These are phyloP conservation scores for peach (Prunus persica) DNA, from an alignment of 306 rosid species.

Conservation along the genomic window DNA sequence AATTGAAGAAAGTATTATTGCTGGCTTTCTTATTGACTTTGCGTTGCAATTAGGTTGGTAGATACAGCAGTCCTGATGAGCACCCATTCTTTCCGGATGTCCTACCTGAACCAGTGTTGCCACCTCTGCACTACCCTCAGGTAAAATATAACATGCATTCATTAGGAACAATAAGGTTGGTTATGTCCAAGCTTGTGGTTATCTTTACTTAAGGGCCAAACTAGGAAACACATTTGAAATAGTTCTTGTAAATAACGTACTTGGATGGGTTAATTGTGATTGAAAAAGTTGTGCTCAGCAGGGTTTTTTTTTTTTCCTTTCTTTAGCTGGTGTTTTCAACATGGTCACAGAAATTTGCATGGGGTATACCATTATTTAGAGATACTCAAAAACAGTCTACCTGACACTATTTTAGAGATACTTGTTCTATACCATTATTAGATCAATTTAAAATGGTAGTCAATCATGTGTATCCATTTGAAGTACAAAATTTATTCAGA, in stretches of 20 bases:
- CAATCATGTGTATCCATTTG: background rate
- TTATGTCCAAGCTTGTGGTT: background rate
- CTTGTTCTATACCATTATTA: background rate
- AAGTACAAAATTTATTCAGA: background rate
- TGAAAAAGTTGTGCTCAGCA: background rate
- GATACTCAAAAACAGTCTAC: background rate
- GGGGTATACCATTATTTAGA: constrained; percentile 12
- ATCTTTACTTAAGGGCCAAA: background rate
- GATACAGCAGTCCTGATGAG: constrained; percentile 94
- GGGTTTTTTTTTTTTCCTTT: background rate
- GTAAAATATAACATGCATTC: constrained; percentile 30
- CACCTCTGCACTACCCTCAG: constrained; percentile 82
- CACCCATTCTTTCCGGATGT: constrained; percentile 80
- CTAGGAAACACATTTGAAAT: background rate
- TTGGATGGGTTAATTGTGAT: background rate
- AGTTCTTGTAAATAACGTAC: background rate
- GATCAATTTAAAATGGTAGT: background rate
- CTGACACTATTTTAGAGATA: background rate
- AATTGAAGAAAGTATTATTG: background rate
- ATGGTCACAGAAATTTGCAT: background rate
- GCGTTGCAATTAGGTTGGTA: constrained; percentile 56
- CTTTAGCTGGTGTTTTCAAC: background rate
- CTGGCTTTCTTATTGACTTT: constrained; percentile 25
- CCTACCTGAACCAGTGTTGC: constrained; percentile 72
- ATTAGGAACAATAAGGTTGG: background rate